phyloP scores from a whole-genome alignment of 1,139 yeast species.

The Geotrichum cucujoidarum region DNA sequence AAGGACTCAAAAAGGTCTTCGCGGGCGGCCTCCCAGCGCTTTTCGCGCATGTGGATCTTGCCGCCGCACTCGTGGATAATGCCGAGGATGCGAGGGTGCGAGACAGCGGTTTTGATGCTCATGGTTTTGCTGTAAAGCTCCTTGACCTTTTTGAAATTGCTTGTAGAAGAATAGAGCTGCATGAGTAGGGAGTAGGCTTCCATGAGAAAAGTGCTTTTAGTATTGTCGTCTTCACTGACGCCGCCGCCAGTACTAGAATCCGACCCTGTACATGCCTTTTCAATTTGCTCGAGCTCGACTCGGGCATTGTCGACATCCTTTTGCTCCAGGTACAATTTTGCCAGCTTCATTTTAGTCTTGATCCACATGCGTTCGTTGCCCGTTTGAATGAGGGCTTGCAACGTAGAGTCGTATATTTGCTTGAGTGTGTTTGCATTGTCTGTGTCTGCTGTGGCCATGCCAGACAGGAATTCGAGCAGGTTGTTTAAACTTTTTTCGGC shows the following conservation, averaged over 20 bases:
- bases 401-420: slow-evolving; percentile 30
- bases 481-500: slow-evolving; percentile 59
- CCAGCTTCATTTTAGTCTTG: slow-evolving; percentile 50
- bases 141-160: slow-evolving; percentile 42
- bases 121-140: slow-evolving; percentile 48
- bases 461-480: slow-evolving; percentile 47
- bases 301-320: slow-evolving; percentile 40
- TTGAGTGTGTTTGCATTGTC: slow-evolving; percentile 28
- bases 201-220: slow-evolving; percentile 40
- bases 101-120: slow-evolving; percentile 55
- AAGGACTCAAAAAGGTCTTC: slow-evolving; percentile 67
- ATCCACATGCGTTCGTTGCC: slow-evolving; percentile 53
- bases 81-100: slow-evolving; percentile 71
- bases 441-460: neutral
- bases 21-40: slow-evolving; percentile 58
- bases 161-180: slow-evolving; percentile 43
- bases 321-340: slow-evolving; percentile 46
- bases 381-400: slow-evolving; percentile 29
- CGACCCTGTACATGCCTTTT: slow-evolving; percentile 36
- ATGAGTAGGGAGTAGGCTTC: slow-evolving; percentile 68
- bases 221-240: slow-evolving; percentile 25
- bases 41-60: slow-evolving; percentile 55
- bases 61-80: slow-evolving; percentile 73
- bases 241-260: slow-evolving; percentile 9
- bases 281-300: slow-evolving; percentile 41